These are phyloP conservation scores for Cercospora zeae-maydis DNA, from an alignment of 2,329 filamentous ascomycete species.

Conservation along the genomic window DNA sequence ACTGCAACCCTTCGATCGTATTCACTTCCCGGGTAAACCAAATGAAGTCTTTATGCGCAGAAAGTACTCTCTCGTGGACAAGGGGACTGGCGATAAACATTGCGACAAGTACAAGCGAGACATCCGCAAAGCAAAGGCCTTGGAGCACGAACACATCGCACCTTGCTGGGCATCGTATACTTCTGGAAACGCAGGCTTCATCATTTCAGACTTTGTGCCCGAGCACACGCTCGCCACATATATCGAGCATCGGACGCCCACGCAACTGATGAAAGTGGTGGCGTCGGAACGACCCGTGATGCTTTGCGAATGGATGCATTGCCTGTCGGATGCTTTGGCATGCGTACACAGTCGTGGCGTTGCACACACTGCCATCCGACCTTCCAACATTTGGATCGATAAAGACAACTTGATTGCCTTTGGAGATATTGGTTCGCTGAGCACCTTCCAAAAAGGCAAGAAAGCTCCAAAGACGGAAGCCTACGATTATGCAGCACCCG, in stretches of 20 bases:
- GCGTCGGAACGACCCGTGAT: slow-evolving; percentile 59
- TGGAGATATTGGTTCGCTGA: slow-evolving; percentile 54
- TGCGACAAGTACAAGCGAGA: slow-evolving; percentile 57
- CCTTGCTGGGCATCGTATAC: slow-evolving; percentile 69
- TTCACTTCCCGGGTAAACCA: slow-evolving; percentile 61
- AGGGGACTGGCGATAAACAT: slow-evolving; percentile 26
- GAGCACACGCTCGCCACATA: slow-evolving; percentile 67
- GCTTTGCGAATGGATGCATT: slow-evolving; percentile 71
- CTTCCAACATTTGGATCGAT: slow-evolving; percentile 66
- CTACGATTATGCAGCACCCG: slow-evolving; percentile 71
- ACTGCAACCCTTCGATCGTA: slow-evolving; percentile 54
- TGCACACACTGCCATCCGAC: slow-evolving; percentile 66
- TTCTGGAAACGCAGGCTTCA: slow-evolving; percentile 60
- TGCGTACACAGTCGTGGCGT: slow-evolving; percentile 63
- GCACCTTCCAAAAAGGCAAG: slow-evolving; percentile 52
- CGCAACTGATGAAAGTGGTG: slow-evolving; percentile 58
- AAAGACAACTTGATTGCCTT: slow-evolving; percentile 64
- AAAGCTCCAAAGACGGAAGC: slow-evolving; percentile 62
- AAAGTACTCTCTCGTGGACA: slow-evolving; percentile 33
- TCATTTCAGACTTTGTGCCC: slow-evolving; percentile 63
- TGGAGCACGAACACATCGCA: slow-evolving; percentile 67
- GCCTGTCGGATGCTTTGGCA: slow-evolving; percentile 64
- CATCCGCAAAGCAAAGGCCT: slow-evolving; percentile 54
- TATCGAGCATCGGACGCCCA: slow-evolving; percentile 58
- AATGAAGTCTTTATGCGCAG: slow-evolving; percentile 48